These are phyloP conservation scores for Kuraishia ogatae DNA, from an alignment of 805 yeast genomes.

Conservation along the genomic window DNA sequence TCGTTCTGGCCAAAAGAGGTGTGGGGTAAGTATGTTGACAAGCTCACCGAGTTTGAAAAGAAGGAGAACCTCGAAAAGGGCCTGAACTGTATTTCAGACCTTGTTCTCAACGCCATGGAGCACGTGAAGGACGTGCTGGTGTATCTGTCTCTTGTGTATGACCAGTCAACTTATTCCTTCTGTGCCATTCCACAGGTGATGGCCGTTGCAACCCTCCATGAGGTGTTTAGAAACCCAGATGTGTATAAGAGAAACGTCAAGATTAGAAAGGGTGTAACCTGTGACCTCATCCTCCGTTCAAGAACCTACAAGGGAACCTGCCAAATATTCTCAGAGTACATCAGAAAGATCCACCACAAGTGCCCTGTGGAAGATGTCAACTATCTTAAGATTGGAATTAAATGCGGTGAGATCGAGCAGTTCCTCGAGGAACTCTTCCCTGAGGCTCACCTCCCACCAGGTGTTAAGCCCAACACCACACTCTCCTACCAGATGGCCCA, in stretches of 20 bases:
- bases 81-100: constrained; percentile 68
- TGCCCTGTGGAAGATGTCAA: constrained; percentile 79
- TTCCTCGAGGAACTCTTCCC: constrained; percentile 76
- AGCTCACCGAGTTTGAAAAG: constrained; percentile 49
- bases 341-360: constrained; percentile 69
- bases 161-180: constrained; percentile 78
- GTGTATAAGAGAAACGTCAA: constrained; percentile 71
- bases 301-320: constrained; percentile 71
- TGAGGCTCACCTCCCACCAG: constrained; percentile 42
- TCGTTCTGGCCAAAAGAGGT: constrained; percentile 95
- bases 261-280: constrained; percentile 85
- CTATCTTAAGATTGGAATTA: constrained; percentile 73
- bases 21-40: constrained; percentile 74
- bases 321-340: constrained; percentile 65
- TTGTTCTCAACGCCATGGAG: constrained; percentile 68
- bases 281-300: constrained; percentile 62
- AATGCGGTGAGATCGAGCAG: constrained; percentile 85
- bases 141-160: constrained; percentile 69
- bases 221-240: constrained; percentile 71
- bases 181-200: constrained; percentile 98
- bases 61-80: constrained; percentile 45
- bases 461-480: constrained; percentile 29
- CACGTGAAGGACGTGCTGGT: constrained; percentile 73
- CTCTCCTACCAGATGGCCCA: background rate
- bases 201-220: constrained; percentile 93